These are phyloP conservation scores for Cardamine chenopodiifolia DNA, from an alignment of 345 rosid genomes.

Conservation along the genomic window DNA sequence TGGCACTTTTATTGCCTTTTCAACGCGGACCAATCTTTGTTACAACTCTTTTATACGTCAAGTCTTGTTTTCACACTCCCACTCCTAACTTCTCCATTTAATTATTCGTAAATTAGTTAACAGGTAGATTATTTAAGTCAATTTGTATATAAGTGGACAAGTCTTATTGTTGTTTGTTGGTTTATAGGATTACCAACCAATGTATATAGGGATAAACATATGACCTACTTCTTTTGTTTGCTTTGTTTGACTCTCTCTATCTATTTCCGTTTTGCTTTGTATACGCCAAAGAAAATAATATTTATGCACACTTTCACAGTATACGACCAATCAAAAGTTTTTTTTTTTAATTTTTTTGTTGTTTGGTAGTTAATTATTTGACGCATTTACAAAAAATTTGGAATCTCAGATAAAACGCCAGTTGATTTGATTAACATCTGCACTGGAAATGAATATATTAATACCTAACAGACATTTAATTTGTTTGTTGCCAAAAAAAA, in stretches of 20 bases:
- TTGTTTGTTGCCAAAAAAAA: neutral
- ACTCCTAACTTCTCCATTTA: neutral
- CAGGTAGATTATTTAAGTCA: slow-evolving; percentile 20
- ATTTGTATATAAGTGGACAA: slow-evolving; percentile 23
- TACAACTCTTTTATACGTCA: neutral
- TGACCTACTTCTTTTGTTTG: slow-evolving; percentile 34
- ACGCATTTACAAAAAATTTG: neutral
- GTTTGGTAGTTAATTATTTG: neutral
- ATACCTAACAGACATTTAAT: neutral
- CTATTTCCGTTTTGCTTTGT: neutral
- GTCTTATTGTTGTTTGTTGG: slow-evolving; percentile 28
- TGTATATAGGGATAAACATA: slow-evolving; percentile 25
- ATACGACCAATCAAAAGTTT: slow-evolving; percentile 11
- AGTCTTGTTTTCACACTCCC: slow-evolving; percentile 35
- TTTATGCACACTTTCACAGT: neutral
- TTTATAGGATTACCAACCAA: slow-evolving; percentile 23
- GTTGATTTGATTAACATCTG: neutral
- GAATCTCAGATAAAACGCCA: neutral
- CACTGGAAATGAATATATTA: neutral
- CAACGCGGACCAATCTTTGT: slow-evolving; percentile 26
- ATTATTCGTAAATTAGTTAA: neutral
- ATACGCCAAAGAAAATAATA: slow-evolving; percentile 10
- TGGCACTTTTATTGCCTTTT: slow-evolving; percentile 25
- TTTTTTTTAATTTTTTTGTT: neutral
- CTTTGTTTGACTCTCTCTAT: slow-evolving; percentile 16